phyloP scores from a whole-genome alignment of 345 rosid genomes.

The Syzygium oleosum region DNA sequence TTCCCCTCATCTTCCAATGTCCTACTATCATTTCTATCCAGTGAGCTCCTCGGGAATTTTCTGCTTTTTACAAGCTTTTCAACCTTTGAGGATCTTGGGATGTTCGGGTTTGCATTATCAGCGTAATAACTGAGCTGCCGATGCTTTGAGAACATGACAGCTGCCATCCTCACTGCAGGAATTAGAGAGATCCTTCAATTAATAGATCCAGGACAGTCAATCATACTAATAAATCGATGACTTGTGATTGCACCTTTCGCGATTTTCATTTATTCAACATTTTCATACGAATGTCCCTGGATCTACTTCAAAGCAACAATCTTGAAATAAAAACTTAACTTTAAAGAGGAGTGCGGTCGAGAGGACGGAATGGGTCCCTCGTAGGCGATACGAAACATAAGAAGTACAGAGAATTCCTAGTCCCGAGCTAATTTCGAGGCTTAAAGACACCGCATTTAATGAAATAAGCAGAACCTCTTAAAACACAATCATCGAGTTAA shows the following conservation, averaged over 20 bases:
- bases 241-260: neutral
- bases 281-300: neutral
- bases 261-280: neutral
- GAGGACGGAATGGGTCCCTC: neutral
- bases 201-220: neutral
- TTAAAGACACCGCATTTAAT: neutral
- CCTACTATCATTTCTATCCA: neutral
- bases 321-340: neutral
- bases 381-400: neutral
- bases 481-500: neutral
- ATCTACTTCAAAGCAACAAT: neutral
- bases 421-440: neutral
- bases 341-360: neutral
- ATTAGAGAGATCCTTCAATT: neutral
- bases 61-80: slow-evolving; percentile 3
- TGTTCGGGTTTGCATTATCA: slow-evolving; percentile 1
- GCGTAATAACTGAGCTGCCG: slow-evolving; percentile 1
- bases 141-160: slow-evolving; percentile 17
- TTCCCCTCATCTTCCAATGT: neutral
- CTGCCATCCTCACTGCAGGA: slow-evolving; percentile 28
- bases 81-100: neutral
- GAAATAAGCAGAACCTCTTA: neutral
- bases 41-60: slow-evolving; percentile 1
- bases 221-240: neutral
- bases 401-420: neutral